Base-by-base conservation (phyloP, 805 yeast genomes). In the Teunomyces gatunensis region DNA sequence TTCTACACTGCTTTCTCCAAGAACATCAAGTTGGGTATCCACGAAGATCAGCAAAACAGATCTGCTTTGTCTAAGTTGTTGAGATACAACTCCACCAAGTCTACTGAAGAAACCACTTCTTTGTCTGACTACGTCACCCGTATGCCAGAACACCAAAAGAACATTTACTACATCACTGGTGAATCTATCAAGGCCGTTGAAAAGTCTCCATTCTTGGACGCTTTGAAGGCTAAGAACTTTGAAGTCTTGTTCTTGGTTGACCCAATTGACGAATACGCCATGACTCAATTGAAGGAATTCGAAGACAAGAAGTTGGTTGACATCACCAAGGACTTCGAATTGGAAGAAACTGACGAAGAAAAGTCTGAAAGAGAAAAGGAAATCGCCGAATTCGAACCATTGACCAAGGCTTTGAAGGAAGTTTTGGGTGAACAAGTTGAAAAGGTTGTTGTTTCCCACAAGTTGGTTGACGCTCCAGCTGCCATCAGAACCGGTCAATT, bases 61-160 rank as follows among this genome's bases (percentile, higher is more conserved):
- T 73, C 76, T 57, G 87, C 97, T 60, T 83, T 94, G 69, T 92
- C 99, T 61, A 94, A 94, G 80, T 83, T 94, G 68, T 82, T 94
- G 77, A 87, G 99, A 80, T 94, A 82, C 87, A 81, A 90, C 86
- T 90, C 98, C 49, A 91, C 98, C 68, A 92, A 91, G 81, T 85
- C 97, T 56, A 68, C 82, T 62, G 99, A 92, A 68, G 99, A 94
- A 80, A 71, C 80, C 73, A 92, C 97, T 59, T 92, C 98, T 34
- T 83, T 94, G 67, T 76, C 95, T 60, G 99, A 94, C 79, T 94
- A 94, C 79, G 96, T 94, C 57, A 92, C 98, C 60, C 88, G 98
- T 79, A 94, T 94, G 99, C 96, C 94, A 73, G 97, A 90, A 78
- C 97, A 89, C 81, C 99, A 94, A 82, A 91, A 94, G 94, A 94